Conservation (phyloP, 2,329 filamentous ascomycete genomes). For the Claviceps monticola region DNA sequence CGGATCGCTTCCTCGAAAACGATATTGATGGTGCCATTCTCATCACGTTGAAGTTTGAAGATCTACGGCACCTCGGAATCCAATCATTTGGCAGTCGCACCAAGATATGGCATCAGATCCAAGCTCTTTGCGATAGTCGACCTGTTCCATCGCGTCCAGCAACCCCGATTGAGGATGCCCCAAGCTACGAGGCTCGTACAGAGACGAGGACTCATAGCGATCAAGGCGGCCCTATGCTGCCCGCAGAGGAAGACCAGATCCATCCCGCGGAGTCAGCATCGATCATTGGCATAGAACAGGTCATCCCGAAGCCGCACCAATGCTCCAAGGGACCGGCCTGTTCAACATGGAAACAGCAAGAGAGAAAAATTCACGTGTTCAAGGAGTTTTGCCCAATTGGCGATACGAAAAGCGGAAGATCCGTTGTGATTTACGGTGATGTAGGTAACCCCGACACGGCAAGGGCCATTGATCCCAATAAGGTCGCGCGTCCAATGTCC, state of each 20-base stretch:
- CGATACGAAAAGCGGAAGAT: conserved; percentile 40
- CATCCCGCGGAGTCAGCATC: conserved; percentile 74
- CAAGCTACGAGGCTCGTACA: conserved; percentile 34
- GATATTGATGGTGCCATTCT: conserved; percentile 84
- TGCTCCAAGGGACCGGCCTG: conserved; percentile 83
- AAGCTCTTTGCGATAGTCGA: conserved; percentile 46
- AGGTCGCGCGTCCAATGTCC: conserved; percentile 51
- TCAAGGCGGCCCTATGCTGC: conserved; percentile 16
- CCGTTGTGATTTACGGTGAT: conserved; percentile 65
- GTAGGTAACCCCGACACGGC: conserved; percentile 63
- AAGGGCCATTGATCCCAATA: conserved; percentile 38
- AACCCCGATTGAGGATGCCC: conserved; percentile 48
- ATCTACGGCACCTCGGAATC: conserved; percentile 69
- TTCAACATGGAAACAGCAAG: conserved; percentile 67
- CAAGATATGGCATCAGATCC: conserved; percentile 68
- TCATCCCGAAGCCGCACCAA: conserved; percentile 69
- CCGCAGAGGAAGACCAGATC: conserved; percentile 49
- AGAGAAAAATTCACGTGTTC: conserved; percentile 61
- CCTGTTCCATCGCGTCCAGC: conserved; percentile 37
- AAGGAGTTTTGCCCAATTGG: conserved; percentile 60
- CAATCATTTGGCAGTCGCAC: conserved; percentile 70
- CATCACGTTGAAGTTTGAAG: conserved; percentile 83
- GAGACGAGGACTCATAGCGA: conserved; percentile 29
- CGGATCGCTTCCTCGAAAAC: conserved; percentile 78
- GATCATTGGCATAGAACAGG: conserved; percentile 82